A percentile compares a stretch with the other conserved stretches of the same genome.
These are phyloP conservation scores for Diaporthe sp. DNA, from an alignment of 2,329 filamentous ascomycete genomes.

Conservation along the genomic window DNA sequence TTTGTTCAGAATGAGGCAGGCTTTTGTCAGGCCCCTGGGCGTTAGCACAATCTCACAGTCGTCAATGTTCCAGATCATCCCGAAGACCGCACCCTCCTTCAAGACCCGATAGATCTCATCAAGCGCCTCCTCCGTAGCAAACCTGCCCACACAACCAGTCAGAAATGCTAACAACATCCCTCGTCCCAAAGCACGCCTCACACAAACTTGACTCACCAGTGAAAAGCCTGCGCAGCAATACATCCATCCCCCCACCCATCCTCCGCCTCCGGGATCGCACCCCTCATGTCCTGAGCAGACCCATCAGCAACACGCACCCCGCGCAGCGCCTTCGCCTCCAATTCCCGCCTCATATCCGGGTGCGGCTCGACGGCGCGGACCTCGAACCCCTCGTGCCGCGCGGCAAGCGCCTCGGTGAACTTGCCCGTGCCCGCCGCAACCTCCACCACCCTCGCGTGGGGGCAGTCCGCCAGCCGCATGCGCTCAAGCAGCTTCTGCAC, in stretches of 20 bases:
- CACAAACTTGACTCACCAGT: slow-evolving; percentile 58
- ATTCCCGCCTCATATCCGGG: slow-evolving; percentile 70
- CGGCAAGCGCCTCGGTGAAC: slow-evolving; percentile 58
- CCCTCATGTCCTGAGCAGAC: slow-evolving; percentile 63
- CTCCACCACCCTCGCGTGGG: slow-evolving; percentile 52
- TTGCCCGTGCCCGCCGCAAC: slow-evolving; percentile 47
- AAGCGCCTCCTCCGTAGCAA: slow-evolving; percentile 71
- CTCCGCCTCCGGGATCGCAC: slow-evolving; percentile 53
- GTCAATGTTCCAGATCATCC: slow-evolving; percentile 80
- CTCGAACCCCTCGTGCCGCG: slow-evolving; percentile 64
- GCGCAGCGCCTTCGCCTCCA: slow-evolving; percentile 66
- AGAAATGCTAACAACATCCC: background rate
- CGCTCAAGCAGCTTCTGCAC: slow-evolving; percentile 67
- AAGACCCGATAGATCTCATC: slow-evolving; percentile 75
- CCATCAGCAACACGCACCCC: slow-evolving; percentile 67
- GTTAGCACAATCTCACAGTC: slow-evolving; percentile 58
- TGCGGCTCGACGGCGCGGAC: slow-evolving; percentile 71
- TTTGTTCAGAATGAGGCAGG: background rate
- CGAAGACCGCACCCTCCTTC: slow-evolving; percentile 68
- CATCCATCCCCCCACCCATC: slow-evolving; percentile 72
- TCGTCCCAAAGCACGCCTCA: background rate
- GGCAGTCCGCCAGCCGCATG: slow-evolving; percentile 60
- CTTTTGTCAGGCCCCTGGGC: background rate
- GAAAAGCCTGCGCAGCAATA: slow-evolving; percentile 73
- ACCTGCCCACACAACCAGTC: slow-evolving; percentile 58